Base-by-base conservation (phyloP, 1,139 yeast genomes). In the Saccharomyces hybrid region DNA sequence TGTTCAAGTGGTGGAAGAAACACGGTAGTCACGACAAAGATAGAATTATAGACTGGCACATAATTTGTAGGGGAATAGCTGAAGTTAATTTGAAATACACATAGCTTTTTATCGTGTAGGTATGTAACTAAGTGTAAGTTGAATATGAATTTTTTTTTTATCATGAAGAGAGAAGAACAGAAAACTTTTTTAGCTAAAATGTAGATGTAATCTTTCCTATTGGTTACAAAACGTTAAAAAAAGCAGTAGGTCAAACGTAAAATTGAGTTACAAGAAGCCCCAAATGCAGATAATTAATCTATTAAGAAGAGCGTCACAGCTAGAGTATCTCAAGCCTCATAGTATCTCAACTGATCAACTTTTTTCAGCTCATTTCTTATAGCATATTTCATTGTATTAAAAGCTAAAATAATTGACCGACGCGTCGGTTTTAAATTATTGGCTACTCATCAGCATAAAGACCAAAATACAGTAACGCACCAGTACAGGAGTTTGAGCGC, bases 41-140 rank as follows among this genome's bases (percentile, higher is more conserved):
- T 58, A 61, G 44, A 49, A 55, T 58, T 16, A 58, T 88, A 50
- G 97, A 90, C 66, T 91, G 98, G 98, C 87, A 83, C 66, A 78
- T 87, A n/a, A 74, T 91, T 68, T 88, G 97, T 69, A 79, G 95
- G 48, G 96, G 90, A 64, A 88, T 91, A 57, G 82, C 86, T 65
- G 77, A 78, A 59, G 76, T 91, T 71, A 91, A 91, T 70, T 77
- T 66, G 55, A 71, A 73, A 49, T 75, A 74, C 57, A 67, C 72
- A 49, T 62, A 55, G 54, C 25, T 29, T 23, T 14, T 26, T 46
- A 19, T 41, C 13, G 7, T 26, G 13, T 46, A 46, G 6, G 42
- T 38, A 38, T 16, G 2, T 6, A 16, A 14, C 23, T 38, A 38
- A 14, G n/a, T 38, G 42, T 38, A 14, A 16, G 25, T 14, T 16